These are phyloP conservation scores for Arthroderma sp. DNA, from an alignment of 2,329 filamentous ascomycete genomes.

Conservation along the genomic window DNA sequence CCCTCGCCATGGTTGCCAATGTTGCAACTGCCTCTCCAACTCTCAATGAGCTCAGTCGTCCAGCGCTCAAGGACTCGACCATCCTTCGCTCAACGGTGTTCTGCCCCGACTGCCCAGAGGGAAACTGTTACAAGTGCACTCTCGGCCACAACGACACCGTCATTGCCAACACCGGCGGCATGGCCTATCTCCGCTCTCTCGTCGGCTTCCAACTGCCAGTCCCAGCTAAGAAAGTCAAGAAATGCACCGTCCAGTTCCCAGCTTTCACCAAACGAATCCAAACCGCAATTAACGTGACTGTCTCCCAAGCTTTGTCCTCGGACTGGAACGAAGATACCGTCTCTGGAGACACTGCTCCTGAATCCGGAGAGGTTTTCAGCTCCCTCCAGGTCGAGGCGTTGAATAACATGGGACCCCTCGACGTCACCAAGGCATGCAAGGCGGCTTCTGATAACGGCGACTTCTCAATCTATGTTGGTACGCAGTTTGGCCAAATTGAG, in stretches of 20 bases:
- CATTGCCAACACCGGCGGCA: background rate
- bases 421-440: conserved; percentile 5
- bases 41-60: background rate
- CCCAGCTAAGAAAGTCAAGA: background rate
- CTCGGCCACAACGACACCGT: conserved; percentile 1
- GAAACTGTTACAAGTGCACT: conserved; percentile 7
- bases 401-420: background rate
- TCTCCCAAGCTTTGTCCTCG: background rate
- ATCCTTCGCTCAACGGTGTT: conserved; percentile 1
- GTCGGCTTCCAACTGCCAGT: conserved; percentile 5
- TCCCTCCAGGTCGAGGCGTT: background rate
- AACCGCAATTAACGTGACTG: background rate
- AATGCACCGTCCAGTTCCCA: conserved; percentile 8
- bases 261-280: background rate
- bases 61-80: conserved; percentile 5
- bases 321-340: conserved; percentile 6
- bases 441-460: background rate
- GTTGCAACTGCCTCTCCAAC: background rate
- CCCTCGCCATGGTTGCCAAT: background rate
- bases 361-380: background rate
- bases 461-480: conserved; percentile 1
- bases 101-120: conserved; percentile 5
- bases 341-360: background rate
- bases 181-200: background rate
- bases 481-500: background rate